Conservation (phyloP, 176 grass and related monocot genomes). For the Saccharum officinarum region DNA sequence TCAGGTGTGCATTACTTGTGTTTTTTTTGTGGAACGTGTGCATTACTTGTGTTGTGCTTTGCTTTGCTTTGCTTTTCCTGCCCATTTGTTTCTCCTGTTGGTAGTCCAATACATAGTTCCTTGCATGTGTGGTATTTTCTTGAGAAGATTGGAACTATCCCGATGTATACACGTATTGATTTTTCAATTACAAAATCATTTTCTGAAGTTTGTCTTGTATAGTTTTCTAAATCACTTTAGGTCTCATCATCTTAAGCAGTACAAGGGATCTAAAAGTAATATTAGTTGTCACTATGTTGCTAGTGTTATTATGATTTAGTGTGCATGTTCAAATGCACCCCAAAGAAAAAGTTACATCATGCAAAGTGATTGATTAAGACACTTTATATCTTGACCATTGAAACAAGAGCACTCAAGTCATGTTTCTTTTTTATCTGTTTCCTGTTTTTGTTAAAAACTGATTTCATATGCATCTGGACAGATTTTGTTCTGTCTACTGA, state of each 20-base stretch:
- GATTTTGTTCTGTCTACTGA: slow-evolving; percentile 31
- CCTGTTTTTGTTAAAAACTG: not conserved
- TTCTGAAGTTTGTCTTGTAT: not conserved
- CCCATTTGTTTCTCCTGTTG: not conserved
- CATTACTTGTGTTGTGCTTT: not conserved
- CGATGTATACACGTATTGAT: not conserved
- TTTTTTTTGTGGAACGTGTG: not conserved
- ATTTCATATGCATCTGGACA: slow-evolving; percentile 9
- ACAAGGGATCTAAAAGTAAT: not conserved
- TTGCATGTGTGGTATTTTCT: slow-evolving; percentile 7
- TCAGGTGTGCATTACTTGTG: not conserved
- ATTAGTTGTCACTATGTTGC: slow-evolving; percentile 1
- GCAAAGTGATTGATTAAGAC: slow-evolving; percentile 20
- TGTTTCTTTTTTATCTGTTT: not conserved
- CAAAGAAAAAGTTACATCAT: not conserved
- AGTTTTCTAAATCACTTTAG: slow-evolving; percentile 12
- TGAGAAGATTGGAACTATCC: not conserved
- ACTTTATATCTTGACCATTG: not conserved
- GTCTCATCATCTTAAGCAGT: not conserved
- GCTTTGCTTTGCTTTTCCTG: not conserved
- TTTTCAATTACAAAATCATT: slow-evolving; percentile 20
- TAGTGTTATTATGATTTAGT: slow-evolving; percentile 8
- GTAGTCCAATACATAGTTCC: slow-evolving; percentile 14
- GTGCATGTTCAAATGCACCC: not conserved
- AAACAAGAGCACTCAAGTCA: not conserved